These are phyloP conservation scores for Solanum neorickii DNA, from an alignment of 257 asterid species.

Conservation along the genomic window DNA sequence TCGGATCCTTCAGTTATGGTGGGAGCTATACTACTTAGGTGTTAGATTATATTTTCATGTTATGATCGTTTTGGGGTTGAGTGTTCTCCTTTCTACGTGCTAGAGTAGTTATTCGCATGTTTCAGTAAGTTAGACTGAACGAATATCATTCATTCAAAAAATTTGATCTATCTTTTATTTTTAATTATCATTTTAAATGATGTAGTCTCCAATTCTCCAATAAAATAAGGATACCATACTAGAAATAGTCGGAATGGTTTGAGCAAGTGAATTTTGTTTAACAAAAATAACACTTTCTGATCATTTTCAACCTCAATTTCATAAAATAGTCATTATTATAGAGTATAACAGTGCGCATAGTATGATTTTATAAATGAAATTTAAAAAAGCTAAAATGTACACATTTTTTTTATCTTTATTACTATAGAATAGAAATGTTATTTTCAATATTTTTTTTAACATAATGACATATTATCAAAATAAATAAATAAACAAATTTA, in stretches of 20 bases:
- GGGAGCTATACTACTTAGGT: not conserved
- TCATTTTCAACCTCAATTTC: not conserved
- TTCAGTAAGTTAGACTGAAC: rapidly evolving
- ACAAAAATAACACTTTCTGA: too few species aligned
- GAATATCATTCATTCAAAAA: not conserved
- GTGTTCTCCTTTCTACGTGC: not conserved
- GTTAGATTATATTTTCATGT: not conserved
- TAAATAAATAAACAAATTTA: not conserved
- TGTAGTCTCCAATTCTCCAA: not conserved
- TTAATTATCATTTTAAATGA: not conserved
- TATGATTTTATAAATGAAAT: not conserved
- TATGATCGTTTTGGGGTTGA: not conserved
- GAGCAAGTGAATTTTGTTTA: not conserved
- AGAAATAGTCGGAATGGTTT: not conserved
- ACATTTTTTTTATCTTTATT: not conserved
- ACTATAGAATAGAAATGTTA: rapidly evolving
- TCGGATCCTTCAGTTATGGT: too few species aligned
- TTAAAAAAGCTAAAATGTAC: rapidly evolving
- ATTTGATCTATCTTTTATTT: not conserved
- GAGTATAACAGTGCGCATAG: not conserved
- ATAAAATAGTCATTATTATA: too few species aligned
- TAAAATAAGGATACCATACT: not conserved
- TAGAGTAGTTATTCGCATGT: not conserved
- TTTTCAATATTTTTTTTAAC: not conserved
- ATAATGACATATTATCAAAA: not conserved